These are phyloP conservation scores for Gonium pectorale DNA, from an alignment of 139 green algal species.

Conservation along the genomic window DNA sequence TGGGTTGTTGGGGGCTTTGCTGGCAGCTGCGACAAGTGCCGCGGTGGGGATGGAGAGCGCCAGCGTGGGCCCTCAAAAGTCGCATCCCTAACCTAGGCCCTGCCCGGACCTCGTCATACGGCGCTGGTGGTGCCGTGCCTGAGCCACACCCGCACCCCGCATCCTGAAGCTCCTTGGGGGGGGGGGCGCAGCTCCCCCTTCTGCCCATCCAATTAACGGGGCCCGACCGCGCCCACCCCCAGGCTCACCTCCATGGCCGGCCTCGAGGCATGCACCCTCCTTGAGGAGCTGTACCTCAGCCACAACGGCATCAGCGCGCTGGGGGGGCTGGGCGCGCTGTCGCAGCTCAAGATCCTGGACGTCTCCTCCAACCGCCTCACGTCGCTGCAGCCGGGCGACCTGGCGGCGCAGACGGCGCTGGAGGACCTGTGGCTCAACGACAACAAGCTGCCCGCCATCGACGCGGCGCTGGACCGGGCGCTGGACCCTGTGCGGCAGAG, in stretches of 20 bases:
- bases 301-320: conserved; percentile 87
- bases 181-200: no score
- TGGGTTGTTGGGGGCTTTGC: no score
- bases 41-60: no score
- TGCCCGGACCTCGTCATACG: no score
- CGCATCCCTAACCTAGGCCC: no score
- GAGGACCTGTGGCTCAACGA: conserved; percentile 97
- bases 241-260: conserved; percentile 85
- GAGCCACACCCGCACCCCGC: background rate
- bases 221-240: conserved; percentile 43
- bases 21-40: no score
- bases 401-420: conserved; percentile 46
- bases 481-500: conserved; percentile 56
- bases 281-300: conserved; percentile 94
- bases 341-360: conserved; percentile 84
- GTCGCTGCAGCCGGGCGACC: conserved; percentile 44
- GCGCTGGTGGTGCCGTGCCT: no score
- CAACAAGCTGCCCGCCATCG: conserved; percentile 75
- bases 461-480: conserved; percentile 61
- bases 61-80: no score
- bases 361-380: conserved; percentile 83
- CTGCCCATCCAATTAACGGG: no score
- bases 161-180: no score
- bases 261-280: conserved; percentile 69
- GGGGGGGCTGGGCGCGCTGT: conserved; percentile 38